phyloP scores from a whole-genome alignment of 2,329 filamentous ascomycete genomes.

The Talaromyces pinophilus region DNA sequence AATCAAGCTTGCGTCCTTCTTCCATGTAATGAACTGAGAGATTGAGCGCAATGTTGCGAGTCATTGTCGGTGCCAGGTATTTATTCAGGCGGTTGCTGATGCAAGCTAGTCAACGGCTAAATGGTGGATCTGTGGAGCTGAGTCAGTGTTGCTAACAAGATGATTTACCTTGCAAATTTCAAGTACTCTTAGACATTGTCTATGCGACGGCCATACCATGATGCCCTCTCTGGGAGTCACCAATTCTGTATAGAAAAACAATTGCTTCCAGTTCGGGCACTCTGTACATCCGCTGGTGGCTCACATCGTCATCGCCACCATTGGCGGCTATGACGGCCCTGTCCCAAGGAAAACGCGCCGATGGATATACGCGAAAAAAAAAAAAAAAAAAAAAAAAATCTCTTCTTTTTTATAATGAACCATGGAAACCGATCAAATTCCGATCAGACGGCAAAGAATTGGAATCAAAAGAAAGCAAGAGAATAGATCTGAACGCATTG shows the following conservation, averaged over 20 bases:
- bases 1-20: not conserved
- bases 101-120: not conserved
- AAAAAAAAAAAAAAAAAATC: not conserved
- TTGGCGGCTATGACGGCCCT: not conserved
- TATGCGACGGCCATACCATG: not conserved
- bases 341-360: constrained; percentile 3
- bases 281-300: not conserved
- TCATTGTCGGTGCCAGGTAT: not conserved
- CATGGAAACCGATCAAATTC: constrained; percentile 1
- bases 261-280: not conserved
- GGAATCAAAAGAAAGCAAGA: not conserved
- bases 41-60: not conserved
- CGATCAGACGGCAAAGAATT: not conserved
- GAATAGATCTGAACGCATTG: not conserved
- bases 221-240: not conserved
- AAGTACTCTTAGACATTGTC: not conserved
- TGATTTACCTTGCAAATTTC: not conserved
- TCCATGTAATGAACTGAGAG: not conserved
- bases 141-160: not conserved
- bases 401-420: not conserved
- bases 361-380: not conserved
- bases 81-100: not conserved
- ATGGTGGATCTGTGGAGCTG: not conserved
- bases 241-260: not conserved
- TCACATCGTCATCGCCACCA: not conserved